phyloP scores from a whole-genome alignment of 2,329 filamentous ascomycete genomes.

The Nectriaceae sp. region DNA sequence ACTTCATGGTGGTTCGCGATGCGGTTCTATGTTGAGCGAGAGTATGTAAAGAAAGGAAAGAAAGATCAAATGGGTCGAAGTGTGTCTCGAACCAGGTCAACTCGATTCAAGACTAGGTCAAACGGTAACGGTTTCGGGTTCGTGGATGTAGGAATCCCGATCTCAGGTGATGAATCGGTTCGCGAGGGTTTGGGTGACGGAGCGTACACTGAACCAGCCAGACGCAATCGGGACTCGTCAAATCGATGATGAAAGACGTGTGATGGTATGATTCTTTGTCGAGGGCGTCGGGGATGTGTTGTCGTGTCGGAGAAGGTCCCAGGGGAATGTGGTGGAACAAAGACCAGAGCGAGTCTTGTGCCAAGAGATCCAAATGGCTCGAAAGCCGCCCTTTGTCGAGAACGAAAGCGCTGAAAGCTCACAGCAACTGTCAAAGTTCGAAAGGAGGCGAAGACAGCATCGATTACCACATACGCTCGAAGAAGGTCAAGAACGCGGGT shows the following conservation, averaged over 20 bases:
- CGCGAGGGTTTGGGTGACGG: too few relatives aligned
- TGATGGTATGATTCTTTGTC: background rate
- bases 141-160: background rate
- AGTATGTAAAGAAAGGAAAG: constrained; percentile 10
- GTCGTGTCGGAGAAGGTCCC: background rate
- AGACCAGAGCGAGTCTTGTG: background rate
- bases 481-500: constrained; percentile 23
- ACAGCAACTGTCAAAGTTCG: constrained; percentile 14
- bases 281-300: background rate
- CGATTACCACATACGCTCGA: constrained; percentile 21
- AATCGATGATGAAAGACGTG: background rate
- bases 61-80: constrained; percentile 3
- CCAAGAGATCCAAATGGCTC: constrained; percentile 18
- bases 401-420: constrained; percentile 13
- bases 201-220: background rate
- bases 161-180: too few relatives aligned
- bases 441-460: constrained; percentile 23
- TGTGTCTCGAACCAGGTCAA: constrained; percentile 26
- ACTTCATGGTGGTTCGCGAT: constrained; percentile 32
- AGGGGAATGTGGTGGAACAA: background rate
- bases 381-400: constrained; percentile 14
- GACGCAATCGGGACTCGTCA: constrained; percentile 11
- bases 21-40: constrained; percentile 11
- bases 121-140: background rate
- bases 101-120: constrained; percentile 19